These are phyloP conservation scores for Nakazawaea sp. DNA, from an alignment of 805 yeast species.

Conservation along the genomic window DNA sequence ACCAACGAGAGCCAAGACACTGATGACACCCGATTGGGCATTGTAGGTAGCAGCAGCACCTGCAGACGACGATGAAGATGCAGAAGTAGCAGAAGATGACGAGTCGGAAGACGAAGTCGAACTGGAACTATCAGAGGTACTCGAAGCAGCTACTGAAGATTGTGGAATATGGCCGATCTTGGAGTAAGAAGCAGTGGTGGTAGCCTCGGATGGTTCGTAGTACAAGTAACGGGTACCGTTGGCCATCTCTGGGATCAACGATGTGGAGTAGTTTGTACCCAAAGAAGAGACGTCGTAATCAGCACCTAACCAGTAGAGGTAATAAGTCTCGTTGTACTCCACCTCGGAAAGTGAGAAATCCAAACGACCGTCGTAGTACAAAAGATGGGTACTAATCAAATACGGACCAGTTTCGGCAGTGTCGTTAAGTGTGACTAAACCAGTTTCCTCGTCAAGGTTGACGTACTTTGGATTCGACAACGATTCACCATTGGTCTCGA, in stretches of 20 bases:
- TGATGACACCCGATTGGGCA: too few relatives aligned
- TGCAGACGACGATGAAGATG: too few relatives aligned
- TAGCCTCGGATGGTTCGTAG: constrained; percentile 5
- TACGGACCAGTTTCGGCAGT: constrained; percentile 8
- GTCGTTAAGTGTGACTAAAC: constrained; percentile 6
- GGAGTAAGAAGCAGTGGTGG: constrained; percentile 5
- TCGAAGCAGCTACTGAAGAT: constrained; percentile 4
- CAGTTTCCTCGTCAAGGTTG: constrained; percentile 8
- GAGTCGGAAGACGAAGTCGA: too few relatives aligned
- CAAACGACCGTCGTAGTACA: constrained; percentile 7
- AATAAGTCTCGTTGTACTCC: constrained; percentile 4
- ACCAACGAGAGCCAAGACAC: too few relatives aligned
- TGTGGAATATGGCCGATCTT: constrained; percentile 5
- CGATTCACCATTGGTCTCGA: constrained; percentile 4
- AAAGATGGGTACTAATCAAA: constrained; percentile 5
- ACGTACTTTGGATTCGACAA: constrained; percentile 5
- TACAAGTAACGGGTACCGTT: constrained; percentile 8
- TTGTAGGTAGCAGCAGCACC: too few relatives aligned
- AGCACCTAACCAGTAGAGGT: constrained; percentile 1
- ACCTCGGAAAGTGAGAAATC: constrained; percentile 3
- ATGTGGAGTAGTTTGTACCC: constrained; percentile 2
- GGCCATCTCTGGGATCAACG: constrained; percentile 5
- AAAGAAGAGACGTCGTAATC: not conserved
- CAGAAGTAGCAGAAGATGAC: too few relatives aligned
- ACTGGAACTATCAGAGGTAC: too few relatives aligned